Percentiles rank a stretch among this genome's conserved stretches.
These are phyloP conservation scores for Euphorbia tirucalli DNA, from an alignment of 345 rosid species.

Conservation along the genomic window DNA sequence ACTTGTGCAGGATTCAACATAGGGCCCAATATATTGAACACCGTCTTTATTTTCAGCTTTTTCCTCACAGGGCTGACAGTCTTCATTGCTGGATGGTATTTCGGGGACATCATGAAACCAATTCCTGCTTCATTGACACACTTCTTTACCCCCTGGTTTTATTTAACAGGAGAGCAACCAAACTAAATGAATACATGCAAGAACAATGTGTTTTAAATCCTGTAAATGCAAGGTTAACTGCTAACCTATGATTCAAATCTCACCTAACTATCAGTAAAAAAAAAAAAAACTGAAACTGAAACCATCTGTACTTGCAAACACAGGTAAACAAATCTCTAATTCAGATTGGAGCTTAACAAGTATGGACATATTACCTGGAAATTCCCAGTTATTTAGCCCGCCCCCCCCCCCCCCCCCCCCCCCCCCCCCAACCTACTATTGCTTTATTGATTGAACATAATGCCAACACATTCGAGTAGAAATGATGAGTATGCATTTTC, in stretches of 20 bases:
- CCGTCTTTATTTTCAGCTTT: slow-evolving; percentile 75
- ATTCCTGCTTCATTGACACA: slow-evolving; percentile 87
- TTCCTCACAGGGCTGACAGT: slow-evolving; percentile 80
- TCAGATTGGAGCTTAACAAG: not conserved
- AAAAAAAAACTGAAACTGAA: not conserved
- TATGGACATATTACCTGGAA: not conserved
- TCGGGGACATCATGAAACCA: slow-evolving; percentile 89
- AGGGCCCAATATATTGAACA: slow-evolving; percentile 88
- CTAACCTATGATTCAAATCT: not conserved
- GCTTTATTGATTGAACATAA: not conserved
- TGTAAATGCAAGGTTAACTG: not conserved
- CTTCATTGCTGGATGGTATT: slow-evolving; percentile 93
- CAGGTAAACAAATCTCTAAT: not conserved
- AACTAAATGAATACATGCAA: not conserved
- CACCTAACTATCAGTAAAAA: not conserved
- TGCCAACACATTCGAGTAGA: not conserved
- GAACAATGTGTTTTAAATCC: not conserved
- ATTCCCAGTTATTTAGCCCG: not conserved
- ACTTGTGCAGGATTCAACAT: slow-evolving; percentile 88
- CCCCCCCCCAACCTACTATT: no score
- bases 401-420: no score
- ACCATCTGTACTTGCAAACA: not conserved
- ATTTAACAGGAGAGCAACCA: slow-evolving; percentile 11
- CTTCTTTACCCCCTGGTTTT: slow-evolving; percentile 51
- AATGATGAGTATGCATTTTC: not conserved